Evolutionary conservation across 345 rosid species (phyloP).

Genomic region (Linum tenue): DNA sequence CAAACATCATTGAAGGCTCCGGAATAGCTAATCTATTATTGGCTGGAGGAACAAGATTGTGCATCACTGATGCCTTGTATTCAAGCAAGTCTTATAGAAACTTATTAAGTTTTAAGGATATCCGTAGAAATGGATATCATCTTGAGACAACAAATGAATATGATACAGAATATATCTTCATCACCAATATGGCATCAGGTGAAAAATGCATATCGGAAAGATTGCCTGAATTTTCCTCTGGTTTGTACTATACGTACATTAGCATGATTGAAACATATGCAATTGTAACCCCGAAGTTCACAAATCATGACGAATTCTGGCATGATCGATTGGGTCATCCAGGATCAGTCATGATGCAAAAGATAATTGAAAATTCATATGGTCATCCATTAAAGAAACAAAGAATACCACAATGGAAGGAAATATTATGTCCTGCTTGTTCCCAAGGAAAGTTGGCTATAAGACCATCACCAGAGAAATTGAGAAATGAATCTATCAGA

Average conservation of each 20-base stretch:
- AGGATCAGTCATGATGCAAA: neutral
- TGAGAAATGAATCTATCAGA: neutral
- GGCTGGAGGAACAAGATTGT: neutral
- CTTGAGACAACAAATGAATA: neutral
- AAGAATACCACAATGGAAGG: neutral
- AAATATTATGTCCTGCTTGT: neutral
- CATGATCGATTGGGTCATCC: slow-evolving; percentile 1
- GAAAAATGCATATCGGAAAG: neutral
- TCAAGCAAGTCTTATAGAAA: neutral
- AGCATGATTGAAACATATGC: neutral
- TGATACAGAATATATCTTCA: neutral
- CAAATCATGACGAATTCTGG: neutral
- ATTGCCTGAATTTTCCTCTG: neutral
- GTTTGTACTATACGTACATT: slow-evolving; percentile 1
- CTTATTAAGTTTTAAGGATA: neutral
- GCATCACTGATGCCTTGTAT: neutral
- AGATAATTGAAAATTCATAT: slow-evolving; percentile 3
- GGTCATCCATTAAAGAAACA: slow-evolving; percentile 1
- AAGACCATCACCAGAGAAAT: slow-evolving; percentile 2
- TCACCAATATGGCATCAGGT: neutral
- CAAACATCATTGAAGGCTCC: neutral
- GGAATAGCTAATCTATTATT: neutral
- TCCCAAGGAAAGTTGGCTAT: slow-evolving; percentile 11
- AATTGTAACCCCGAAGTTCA: neutral
- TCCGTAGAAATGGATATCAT: neutral